phyloP scores from a whole-genome alignment of 805 yeast species.

The Saccharomycopsis olivae region DNA sequence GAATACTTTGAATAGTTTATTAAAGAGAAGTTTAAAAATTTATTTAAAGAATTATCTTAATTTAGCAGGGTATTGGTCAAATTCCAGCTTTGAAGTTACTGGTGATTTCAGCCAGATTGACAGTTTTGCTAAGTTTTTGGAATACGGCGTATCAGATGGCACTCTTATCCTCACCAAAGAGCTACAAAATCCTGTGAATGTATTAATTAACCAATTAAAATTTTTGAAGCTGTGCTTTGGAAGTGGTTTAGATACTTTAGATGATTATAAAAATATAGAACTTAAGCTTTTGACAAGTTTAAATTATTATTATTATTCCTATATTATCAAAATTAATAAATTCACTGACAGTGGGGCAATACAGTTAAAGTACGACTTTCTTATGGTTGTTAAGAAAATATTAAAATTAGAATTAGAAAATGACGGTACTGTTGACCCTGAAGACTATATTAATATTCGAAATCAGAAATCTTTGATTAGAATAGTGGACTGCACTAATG shows the following conservation, averaged over 20 bases:
- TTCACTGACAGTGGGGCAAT: conserved; percentile 6
- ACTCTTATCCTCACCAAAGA: conserved; percentile 7
- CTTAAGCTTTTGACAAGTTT: conserved; percentile 5
- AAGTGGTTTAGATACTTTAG: conserved; percentile 6
- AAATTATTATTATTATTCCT: conserved; percentile 13
- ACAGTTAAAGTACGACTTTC: conserved; percentile 13
- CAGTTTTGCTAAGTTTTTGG: too few relatives aligned
- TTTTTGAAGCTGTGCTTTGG: conserved; percentile 14
- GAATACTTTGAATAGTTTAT: conserved; percentile 5
- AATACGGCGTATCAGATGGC: too few relatives aligned
- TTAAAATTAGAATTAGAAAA: conserved; percentile 1
- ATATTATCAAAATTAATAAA: conserved; percentile 15
- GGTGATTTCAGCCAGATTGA: too few relatives aligned
- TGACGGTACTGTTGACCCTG: too few relatives aligned
- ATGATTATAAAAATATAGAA: conserved; percentile 10
- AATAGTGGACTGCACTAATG: conserved; percentile 14
- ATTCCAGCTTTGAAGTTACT: too few relatives aligned
- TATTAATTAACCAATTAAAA: conserved; percentile 8
- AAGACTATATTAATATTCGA: too few relatives aligned
- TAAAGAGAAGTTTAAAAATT: conserved; percentile 15
- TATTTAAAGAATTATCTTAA: conserved; percentile 13
- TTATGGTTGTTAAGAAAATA: conserved; percentile 6
- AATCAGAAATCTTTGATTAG: conserved; percentile 10
- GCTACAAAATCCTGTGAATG: conserved; percentile 9
- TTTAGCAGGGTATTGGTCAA: conserved; percentile 10